Evolutionary conservation across 1,284 basidiomycete genomes (phyloP), one percentile per base, ranked within the genome.

Genomic region (Cryptococcus sp.): DNA sequence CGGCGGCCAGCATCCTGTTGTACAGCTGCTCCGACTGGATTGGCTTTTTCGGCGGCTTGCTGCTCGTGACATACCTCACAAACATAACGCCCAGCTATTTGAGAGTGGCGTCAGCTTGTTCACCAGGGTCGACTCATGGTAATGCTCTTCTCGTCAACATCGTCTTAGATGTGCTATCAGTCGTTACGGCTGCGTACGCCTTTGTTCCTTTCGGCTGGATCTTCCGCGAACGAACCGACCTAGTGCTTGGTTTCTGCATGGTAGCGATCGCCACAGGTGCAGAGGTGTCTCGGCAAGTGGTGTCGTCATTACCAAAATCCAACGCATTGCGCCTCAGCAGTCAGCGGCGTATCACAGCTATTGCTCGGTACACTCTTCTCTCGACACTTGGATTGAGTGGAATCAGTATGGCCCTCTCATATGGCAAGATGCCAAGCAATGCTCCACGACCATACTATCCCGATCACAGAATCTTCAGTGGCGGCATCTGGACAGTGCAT

Each of bases 171-270:
- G 81, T 92, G 19, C 84, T 85, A 25, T 87, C 86, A 59, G 85
- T 89, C 5, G 86, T 90, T 77, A 93, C 92, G 0, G 91, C 92
- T 47, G 93, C 93, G 0, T 96, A 97, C 77, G 93, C 93, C 0
- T 96, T 96, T 68, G 91, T 96, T 2, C 93, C 93, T 0, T 88
- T 89, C 1, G 93, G 91, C 0, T 78, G 83, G 63, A 81, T 87
- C 62, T 81, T 97, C 57, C 81, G 93, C 23, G 93, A 96, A 77
- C 81, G 89, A 22, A 92, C 90, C 10, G 86, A 91, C 69, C 53
- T 87, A 83, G 70, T 80, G 5, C 57, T 80, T 6, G 62, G 60
- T 19, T 68, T 61, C 43, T 67, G 64, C 38, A 68, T 74, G 39
- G 13, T 71, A 2, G 43, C 62, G 1, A 58, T 62, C 5, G 49